Conservation (phyloP, 257 asterid species). For the Knoxia roxburghii region DNA sequence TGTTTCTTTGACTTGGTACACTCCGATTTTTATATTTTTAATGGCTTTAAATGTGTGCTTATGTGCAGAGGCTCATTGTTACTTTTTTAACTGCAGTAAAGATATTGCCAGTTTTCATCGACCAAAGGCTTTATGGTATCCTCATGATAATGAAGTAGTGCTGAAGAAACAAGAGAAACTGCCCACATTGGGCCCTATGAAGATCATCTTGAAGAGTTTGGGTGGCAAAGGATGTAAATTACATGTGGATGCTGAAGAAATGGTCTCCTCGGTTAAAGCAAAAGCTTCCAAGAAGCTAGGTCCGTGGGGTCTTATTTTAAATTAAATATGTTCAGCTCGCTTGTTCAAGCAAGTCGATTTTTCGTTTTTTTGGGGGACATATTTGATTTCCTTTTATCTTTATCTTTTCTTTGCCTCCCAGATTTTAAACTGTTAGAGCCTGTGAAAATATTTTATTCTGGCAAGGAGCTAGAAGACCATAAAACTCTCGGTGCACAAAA, state of each 20-base stretch:
- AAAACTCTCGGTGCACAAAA: slow-evolving; percentile 72
- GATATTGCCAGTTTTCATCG: slow-evolving; percentile 97
- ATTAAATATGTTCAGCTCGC: neutral
- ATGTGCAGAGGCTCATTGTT: slow-evolving; percentile 20
- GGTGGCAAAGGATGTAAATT: slow-evolving; percentile 98
- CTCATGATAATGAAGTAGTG: slow-evolving; percentile 95
- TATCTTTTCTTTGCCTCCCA: slow-evolving; percentile 31
- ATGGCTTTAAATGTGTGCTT: neutral
- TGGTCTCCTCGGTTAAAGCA: slow-evolving; percentile 70
- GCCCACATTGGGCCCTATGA: slow-evolving; percentile 76
- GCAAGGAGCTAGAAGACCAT: slow-evolving; percentile 87
- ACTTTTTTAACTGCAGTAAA: slow-evolving; percentile 55
- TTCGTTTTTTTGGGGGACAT: neutral
- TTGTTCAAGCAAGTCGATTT: neutral
- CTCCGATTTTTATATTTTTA: no score
- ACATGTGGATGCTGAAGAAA: slow-evolving; percentile 89
- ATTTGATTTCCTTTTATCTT: slow-evolving; percentile 11
- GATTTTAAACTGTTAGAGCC: slow-evolving; percentile 92
- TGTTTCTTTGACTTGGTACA: neutral
- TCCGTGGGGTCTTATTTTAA: slow-evolving; percentile 22
- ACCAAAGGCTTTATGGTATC: slow-evolving; percentile 94
- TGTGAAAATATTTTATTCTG: slow-evolving; percentile 74
- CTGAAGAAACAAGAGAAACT: slow-evolving; percentile 66
- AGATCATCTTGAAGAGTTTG: slow-evolving; percentile 91
- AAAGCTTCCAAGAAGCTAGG: slow-evolving; percentile 97